These are phyloP conservation scores for Paracoccidioides brasiliensis DNA, from an alignment of 2,329 filamentous ascomycete species.

Conservation along the genomic window DNA sequence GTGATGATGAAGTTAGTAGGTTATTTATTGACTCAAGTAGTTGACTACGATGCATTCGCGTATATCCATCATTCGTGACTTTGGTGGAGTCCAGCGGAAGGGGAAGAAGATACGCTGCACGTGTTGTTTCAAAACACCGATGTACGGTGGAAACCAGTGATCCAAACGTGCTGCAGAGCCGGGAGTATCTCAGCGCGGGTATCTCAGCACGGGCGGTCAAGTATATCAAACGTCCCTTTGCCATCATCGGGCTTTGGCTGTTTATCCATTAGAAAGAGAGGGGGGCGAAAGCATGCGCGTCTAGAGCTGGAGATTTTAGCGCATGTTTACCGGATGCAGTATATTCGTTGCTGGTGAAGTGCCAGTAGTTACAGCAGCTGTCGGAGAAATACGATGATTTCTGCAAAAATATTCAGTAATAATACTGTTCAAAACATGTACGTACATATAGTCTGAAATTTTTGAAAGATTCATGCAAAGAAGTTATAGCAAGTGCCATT, in stretches of 20 bases:
- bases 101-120: background rate
- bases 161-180: background rate
- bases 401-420: background rate
- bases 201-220: background rate
- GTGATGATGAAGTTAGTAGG: background rate
- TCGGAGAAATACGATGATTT: background rate
- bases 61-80: background rate
- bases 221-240: background rate
- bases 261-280: background rate
- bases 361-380: background rate
- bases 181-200: background rate
- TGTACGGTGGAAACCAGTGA: background rate
- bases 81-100: background rate
- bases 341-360: too few species aligned
- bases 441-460: background rate
- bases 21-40: background rate
- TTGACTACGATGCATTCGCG: background rate
- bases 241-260: background rate
- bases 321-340: background rate
- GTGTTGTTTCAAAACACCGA: background rate
- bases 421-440: background rate
- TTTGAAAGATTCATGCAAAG: slow-evolving; percentile 1
- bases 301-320: background rate
- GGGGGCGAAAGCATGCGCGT: background rate
- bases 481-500: background rate